Conservation (phyloP, 495 filamentous ascomycete genomes). For the Bombardia bombarda region DNA sequence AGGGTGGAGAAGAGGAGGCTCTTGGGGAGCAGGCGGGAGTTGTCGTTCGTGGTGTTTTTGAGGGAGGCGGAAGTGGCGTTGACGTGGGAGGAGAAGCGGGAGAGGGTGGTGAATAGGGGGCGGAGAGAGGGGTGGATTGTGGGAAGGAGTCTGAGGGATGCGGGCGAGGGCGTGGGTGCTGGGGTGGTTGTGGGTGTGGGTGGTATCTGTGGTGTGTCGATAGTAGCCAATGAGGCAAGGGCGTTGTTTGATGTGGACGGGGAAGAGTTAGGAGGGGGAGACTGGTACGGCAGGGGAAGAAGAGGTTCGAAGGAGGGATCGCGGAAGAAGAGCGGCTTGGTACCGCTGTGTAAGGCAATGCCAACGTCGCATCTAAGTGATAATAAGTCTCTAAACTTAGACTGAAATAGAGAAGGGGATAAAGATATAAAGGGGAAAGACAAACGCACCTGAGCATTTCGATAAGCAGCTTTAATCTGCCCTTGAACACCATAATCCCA, state of each 20-base stretch:
- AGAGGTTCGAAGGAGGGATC: slow-evolving; percentile 19
- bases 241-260: too few relatives aligned
- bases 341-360: slow-evolving; percentile 21
- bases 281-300: slow-evolving; percentile 9
- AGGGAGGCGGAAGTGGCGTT: slow-evolving; percentile 28
- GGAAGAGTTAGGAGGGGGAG: neutral
- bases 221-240: neutral
- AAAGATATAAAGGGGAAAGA: too few relatives aligned
- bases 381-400: too few relatives aligned
- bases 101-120: slow-evolving; percentile 24
- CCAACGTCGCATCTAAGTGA: slow-evolving; percentile 27
- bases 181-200: too few relatives aligned
- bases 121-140: slow-evolving; percentile 15
- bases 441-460: slow-evolving; percentile 2
- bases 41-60: slow-evolving; percentile 26
- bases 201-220: too few relatives aligned
- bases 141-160: too few relatives aligned
- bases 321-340: slow-evolving; percentile 24
- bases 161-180: too few relatives aligned
- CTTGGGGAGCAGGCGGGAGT: slow-evolving; percentile 15
- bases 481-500: neutral
- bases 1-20: slow-evolving; percentile 27
- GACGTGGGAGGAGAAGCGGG: slow-evolving; percentile 26
- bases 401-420: too few relatives aligned
- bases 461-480: neutral